Base-by-base conservation (phyloP, 805 yeast species). In the Metahyphopichia silvanorum region DNA sequence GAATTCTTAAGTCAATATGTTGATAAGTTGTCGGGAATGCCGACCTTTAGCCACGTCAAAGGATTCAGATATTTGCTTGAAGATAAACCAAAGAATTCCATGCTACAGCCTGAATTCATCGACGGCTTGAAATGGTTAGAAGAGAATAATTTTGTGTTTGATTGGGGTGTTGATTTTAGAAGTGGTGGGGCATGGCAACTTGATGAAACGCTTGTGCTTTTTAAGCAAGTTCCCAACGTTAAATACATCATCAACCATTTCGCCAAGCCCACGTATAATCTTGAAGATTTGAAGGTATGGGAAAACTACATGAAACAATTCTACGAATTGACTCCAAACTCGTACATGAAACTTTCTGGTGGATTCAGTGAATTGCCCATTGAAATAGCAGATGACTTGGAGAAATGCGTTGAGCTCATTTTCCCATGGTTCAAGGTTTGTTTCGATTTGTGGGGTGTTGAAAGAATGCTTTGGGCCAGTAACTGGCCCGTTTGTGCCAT, bases 401-500 rank as follows among this genome's bases (percentile, higher is more conserved):
- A 41, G 6, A 25, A 27, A 18, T 38, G 51, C 13, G 47, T 41
- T 4, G 41, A 39, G 8, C 28, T 32, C 5, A 32, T 60, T 1
- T 43, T 33, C 18, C 71, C 70, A 3, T 64, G 66, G 62, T 42
- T 61, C 18, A 29, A 51, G 21, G 47, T 50, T 4, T 49, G 55
- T 25, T 39, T 47, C 15, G 53, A 53, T 23, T 11, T 61, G 51
- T 51, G 70, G 67, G 23, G 39, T 38, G 35, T 21, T 4, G 47
- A 53, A 4, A 40, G 51, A 7, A 41, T 63, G 9, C 49, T 68
- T 9, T 68, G 63, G 61, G 74, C 70, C 3, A 63, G 69, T 37
- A 70, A 68, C 39, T 68, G 72, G 72, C 74, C 74, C 3, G 68
- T 68, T 5, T 60, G 66, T 30, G 53, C 54, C 32, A 16, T 55